Percentiles rank a stretch among this genome's conserved stretches.
These are phyloP conservation scores for Dactylella cylindrospora DNA, from an alignment of 2,329 filamentous ascomycete species.

Conservation along the genomic window DNA sequence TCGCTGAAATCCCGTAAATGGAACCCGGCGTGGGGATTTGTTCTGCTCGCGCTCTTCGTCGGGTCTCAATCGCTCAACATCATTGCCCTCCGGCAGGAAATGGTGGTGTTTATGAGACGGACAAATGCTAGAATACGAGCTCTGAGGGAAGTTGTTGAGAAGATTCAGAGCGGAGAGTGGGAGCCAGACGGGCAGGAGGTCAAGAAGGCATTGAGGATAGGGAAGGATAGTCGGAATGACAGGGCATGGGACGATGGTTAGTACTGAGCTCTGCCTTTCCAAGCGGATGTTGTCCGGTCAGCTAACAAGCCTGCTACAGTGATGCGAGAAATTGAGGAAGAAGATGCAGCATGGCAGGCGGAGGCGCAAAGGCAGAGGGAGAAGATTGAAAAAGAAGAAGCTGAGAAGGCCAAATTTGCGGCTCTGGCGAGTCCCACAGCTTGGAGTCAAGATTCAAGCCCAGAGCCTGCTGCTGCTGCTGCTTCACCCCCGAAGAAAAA, in stretches of 20 bases:
- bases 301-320: conserved; percentile 54
- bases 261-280: too few species aligned
- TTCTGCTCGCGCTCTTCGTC: conserved; percentile 70
- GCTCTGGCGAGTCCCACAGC: conserved; percentile 14
- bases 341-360: conserved; percentile 59
- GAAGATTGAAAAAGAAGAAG: conserved; percentile 34
- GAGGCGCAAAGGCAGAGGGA: conserved; percentile 44
- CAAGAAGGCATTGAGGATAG: conserved; percentile 75
- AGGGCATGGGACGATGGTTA: conserved; percentile 81
- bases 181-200: conserved; percentile 66
- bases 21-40: conserved; percentile 51
- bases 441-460: conserved; percentile 8
- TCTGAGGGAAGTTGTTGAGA: conserved; percentile 73
- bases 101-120: conserved; percentile 69
- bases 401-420: conserved; percentile 46
- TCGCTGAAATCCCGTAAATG: conserved; percentile 14
- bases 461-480: background rate
- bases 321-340: conserved; percentile 66
- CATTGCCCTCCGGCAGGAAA: conserved; percentile 76
- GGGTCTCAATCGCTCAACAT: conserved; percentile 95
- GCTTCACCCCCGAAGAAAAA: conserved; percentile 19
- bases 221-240: conserved; percentile 70
- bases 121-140: conserved; percentile 77
- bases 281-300: too few species aligned
- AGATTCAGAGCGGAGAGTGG: conserved; percentile 69